Evolutionary conservation across 2,329 filamentous ascomycete genomes (phyloP), one percentile per base, ranked within the genome.

Genomic region (Laburnicola sp.): DNA sequence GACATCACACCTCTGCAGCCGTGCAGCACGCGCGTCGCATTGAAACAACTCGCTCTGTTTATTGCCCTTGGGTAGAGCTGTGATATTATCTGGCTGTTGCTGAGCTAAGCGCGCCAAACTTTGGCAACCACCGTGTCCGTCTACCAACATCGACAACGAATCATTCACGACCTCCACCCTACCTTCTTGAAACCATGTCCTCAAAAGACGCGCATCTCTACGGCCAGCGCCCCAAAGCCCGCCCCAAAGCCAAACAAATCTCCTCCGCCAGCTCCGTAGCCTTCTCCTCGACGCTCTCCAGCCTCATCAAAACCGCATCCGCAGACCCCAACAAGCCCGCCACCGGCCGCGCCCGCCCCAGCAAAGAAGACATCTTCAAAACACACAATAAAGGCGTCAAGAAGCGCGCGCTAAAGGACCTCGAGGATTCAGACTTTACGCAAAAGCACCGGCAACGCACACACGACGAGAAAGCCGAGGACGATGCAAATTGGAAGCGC

Each of bases 251-350:
- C 66, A 86, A 85, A 66, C 85, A 88, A 64, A 83, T 89, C 50
- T 79, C 81, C 21, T 84, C 85, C 16, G 83, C 91, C 16, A 87
- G 85, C 16, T 85, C 84, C 38, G 83, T 96, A 48, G 86, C 91
- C 68, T 97, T 99, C 76, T 86, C 88, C n/a, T 89, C 90, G 8
- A 89, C 94, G 59, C 84, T 97, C 56, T 87, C 88, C 62, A 89
- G 86, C 39, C 84, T 97, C 48, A 90, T 97, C 74, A 68, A 66
- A 51, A 56, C 76, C 54, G 76, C 80, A 30, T 71, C 80, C 23
- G 58, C 75, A 22, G 64, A 77, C 50, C 53, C 73, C 51, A 70
- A 76, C n/a, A 74, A 69, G 41, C 60, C 75, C 11, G 63, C 75
- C 5, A 69, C 75, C n/a, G 80, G 78, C 31, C 81, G 86, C 28